A percentile compares a stretch with the other conserved stretches of the same genome.
These are phyloP conservation scores for Flaveria brownii DNA, from an alignment of 129 eudicot species.

Conservation along the genomic window DNA sequence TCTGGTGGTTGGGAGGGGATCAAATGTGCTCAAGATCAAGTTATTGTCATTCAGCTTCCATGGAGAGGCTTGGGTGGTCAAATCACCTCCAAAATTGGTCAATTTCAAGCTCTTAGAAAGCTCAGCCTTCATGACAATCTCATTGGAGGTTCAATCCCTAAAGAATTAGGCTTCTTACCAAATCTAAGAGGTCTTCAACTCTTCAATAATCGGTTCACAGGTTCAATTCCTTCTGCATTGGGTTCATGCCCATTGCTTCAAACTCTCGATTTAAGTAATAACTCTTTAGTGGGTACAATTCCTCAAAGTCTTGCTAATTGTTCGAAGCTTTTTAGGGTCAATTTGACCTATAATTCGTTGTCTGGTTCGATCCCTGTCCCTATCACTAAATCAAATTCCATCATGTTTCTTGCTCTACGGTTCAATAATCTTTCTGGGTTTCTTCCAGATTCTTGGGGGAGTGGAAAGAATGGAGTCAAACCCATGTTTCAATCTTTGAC, in stretches of 20 bases:
- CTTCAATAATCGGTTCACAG: constrained; percentile 67
- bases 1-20: constrained; percentile 45
- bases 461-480: constrained; percentile 28
- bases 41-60: constrained; percentile 86
- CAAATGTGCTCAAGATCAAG: constrained; percentile 92
- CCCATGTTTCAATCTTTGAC: constrained; percentile 40
- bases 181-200: constrained; percentile 84
- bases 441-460: constrained; percentile 60
- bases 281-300: constrained; percentile 51
- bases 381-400: constrained; percentile 54
- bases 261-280: constrained; percentile 73
- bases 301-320: constrained; percentile 69
- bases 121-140: constrained; percentile 82
- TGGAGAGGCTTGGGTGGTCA: constrained; percentile 79
- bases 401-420: constrained; percentile 57
- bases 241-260: constrained; percentile 76
- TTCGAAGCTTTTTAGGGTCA: constrained; percentile 66
- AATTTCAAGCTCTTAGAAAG: constrained; percentile 81
- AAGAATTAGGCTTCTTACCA: constrained; percentile 65
- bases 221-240: constrained; percentile 74
- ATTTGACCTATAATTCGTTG: constrained; percentile 61
- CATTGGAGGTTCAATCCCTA: constrained; percentile 75
- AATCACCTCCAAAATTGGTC: constrained; percentile 61
- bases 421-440: constrained; percentile 65
- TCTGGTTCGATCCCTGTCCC: constrained; percentile 59